Evolutionary conservation across 2,329 filamentous ascomycete genomes (phyloP).

Genomic region (Stagonosporopsis rhizophila): DNA sequence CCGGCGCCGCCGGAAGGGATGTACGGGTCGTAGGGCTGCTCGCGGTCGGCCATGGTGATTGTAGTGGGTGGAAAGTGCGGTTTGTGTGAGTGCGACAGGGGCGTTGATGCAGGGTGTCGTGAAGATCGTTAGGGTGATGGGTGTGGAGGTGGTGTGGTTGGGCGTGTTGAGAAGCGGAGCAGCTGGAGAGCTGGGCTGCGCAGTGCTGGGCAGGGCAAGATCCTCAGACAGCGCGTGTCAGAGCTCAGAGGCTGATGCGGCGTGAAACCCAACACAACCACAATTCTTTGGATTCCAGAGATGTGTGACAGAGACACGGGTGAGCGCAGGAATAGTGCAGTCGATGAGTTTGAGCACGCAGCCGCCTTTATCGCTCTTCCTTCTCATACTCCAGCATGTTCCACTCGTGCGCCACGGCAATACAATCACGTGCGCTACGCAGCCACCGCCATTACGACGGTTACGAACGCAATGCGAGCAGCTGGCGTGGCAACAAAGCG

Average conservation of each 20-base stretch:
- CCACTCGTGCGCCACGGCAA: slow-evolving; percentile 16
- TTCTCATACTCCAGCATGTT: slow-evolving; percentile 1
- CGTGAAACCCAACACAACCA: slow-evolving; percentile 33
- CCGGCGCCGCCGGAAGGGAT: slow-evolving; percentile 72
- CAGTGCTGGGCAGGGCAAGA: slow-evolving; percentile 23
- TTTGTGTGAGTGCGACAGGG: slow-evolving; percentile 25
- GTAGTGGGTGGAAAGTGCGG: slow-evolving; percentile 14
- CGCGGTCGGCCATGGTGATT: slow-evolving; percentile 62
- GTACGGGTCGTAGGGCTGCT: slow-evolving; percentile 84
- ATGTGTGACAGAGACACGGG: slow-evolving; percentile 5
- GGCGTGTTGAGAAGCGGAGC: slow-evolving; percentile 29
- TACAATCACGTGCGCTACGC: slow-evolving; percentile 16
- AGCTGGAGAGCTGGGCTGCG: slow-evolving; percentile 18
- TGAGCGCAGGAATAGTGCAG: slow-evolving; percentile 1
- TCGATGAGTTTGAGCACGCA: slow-evolving; percentile 1
- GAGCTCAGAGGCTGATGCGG: slow-evolving; percentile 41
- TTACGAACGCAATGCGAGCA: slow-evolving; percentile 10
- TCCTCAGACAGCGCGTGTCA: slow-evolving; percentile 35
- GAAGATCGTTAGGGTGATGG: slow-evolving; percentile 27
- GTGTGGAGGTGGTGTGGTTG: slow-evolving; percentile 36
- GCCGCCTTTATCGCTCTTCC: not conserved
- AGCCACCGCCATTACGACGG: slow-evolving; percentile 23
- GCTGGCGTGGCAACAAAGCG: slow-evolving; percentile 24
- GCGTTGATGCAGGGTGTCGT: slow-evolving; percentile 23
- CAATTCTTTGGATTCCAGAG: slow-evolving; percentile 9